Evolutionary conservation across 495 filamentous ascomycete species (phyloP), one percentile per base, ranked within the genome.

Genomic region (Tuber microsphaerosporum): DNA sequence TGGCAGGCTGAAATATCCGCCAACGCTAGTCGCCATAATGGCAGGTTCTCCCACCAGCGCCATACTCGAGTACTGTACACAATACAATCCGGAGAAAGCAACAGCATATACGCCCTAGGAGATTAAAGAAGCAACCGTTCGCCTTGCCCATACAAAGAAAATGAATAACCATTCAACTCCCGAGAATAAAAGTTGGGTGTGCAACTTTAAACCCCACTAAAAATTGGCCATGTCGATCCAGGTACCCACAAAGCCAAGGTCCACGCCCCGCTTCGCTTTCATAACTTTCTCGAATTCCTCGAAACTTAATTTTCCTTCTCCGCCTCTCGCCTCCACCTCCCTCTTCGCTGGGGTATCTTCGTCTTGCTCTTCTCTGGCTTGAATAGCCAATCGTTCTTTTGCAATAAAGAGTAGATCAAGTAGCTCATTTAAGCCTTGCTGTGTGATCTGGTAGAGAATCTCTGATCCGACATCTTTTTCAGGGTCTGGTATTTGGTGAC

Each of bases 361-460:
- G 39, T 45, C 56, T 22, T 77, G 75, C 1, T 89, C 93, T 22
- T 88, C 86, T 56, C 88, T 87, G 14, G 88, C 90, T 71, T 91
- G 87, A 76, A 97, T 85, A 14, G 93, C 89, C 12, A 92, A 83
- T 75, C 93, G 90, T 84, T 99, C 95, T 76, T 91, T 91, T 39
- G 86, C 86, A 78, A 90, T 90, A 85, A 98, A 98, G 0, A 99
- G 85, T 16, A 89, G 86, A 82, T 97, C 92, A 8, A 99, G 88
- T 6, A 98, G 85, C 83, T 98, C 93, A 81, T 97, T 97, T 83
- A 97, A 91, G 1, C 92, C 93, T 81, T 97, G 90, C 80, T 97
- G 93, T 0, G 91, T 92, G 26, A 94, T 90, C 81, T 97, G 92
- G 80, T 95, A 97, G 10, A 98, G 85, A 22, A 97, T 89, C 80